Percentiles rank a stretch among this genome's conserved stretches.
These are phyloP conservation scores for Chamaecrista fasciculata DNA, from an alignment of 306 rosid genomes.

Conservation along the genomic window DNA sequence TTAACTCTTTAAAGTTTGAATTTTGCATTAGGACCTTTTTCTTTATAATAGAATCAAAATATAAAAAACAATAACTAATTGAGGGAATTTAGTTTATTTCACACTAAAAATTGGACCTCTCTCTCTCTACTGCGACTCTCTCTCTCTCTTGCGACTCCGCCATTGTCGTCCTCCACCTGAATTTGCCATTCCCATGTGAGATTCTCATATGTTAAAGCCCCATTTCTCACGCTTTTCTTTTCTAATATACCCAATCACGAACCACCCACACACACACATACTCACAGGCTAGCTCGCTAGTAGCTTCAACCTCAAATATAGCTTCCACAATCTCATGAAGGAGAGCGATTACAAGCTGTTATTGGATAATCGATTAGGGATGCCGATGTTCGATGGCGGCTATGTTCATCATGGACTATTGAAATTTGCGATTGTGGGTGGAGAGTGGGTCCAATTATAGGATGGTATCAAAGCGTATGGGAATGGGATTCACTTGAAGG, in stretches of 20 bases:
- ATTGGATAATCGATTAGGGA: slow-evolving; percentile 63
- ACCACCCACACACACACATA: neutral
- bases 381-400: slow-evolving; percentile 91
- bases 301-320: slow-evolving; percentile 3
- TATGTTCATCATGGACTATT: slow-evolving; percentile 76
- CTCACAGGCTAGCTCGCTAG: neutral
- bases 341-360: slow-evolving; percentile 78
- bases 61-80: too few species aligned
- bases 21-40: too few species aligned
- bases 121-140: too few species aligned
- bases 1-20: too few species aligned
- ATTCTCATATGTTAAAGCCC: neutral
- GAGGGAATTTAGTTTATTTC: too few species aligned
- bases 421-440: slow-evolving; percentile 75
- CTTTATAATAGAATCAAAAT: too few species aligned
- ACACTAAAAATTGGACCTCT: too few species aligned
- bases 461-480: too few species aligned
- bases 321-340: slow-evolving; percentile 46
- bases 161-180: too few species aligned
- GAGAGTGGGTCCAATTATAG: slow-evolving; percentile 57
- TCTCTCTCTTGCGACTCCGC: too few species aligned
- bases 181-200: slow-evolving; percentile 10
- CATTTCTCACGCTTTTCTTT: neutral
- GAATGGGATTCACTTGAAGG: too few species aligned
- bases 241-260: too few species aligned